Conservation (phyloP, 306 rosid genomes). For the Hippophae gyantsensis region DNA sequence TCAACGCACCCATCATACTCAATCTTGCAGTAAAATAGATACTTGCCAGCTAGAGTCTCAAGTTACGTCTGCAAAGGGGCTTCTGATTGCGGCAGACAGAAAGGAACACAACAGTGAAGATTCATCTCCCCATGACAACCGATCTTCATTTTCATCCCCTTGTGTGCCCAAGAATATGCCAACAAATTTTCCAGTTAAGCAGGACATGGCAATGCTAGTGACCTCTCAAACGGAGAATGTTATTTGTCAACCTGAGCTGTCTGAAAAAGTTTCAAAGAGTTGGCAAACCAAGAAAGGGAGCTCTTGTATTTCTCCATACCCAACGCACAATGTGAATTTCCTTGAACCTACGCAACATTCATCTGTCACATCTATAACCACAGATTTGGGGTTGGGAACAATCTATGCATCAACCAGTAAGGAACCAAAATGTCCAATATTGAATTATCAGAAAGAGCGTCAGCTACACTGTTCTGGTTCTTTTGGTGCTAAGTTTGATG, state of each 20-base stretch:
- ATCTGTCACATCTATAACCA: slow-evolving; percentile 51
- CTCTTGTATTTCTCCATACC: slow-evolving; percentile 24
- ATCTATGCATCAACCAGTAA: slow-evolving; percentile 40
- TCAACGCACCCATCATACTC: slow-evolving; percentile 39
- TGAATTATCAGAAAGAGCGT: slow-evolving; percentile 25
- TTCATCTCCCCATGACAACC: slow-evolving; percentile 27
- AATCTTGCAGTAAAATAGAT: slow-evolving; percentile 34
- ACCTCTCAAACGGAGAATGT: slow-evolving; percentile 24
- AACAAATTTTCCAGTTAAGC: slow-evolving; percentile 30
- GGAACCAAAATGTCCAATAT: slow-evolving; percentile 35
- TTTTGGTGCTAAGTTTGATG: slow-evolving; percentile 38
- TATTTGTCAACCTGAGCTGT: slow-evolving; percentile 19
- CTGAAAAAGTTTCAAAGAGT: slow-evolving; percentile 22
- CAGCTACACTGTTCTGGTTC: slow-evolving; percentile 45
- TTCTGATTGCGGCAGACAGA: slow-evolving; percentile 27
- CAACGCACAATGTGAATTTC: slow-evolving; percentile 19
- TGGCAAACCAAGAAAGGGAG: slow-evolving; percentile 23
- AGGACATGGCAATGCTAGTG: slow-evolving; percentile 22
- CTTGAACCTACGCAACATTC: slow-evolving; percentile 31
- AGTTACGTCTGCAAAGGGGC: slow-evolving; percentile 33
- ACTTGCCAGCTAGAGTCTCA: slow-evolving; percentile 31
- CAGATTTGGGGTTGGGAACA: slow-evolving; percentile 96
- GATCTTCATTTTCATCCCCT: slow-evolving; percentile 24
- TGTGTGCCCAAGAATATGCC: slow-evolving; percentile 25
- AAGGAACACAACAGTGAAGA: slow-evolving; percentile 40